Percentiles rank a stretch among this genome's conserved stretches.
Conservation (phyloP, 768 basidiomycete genomes). For the Mycena vitilis region DNA sequence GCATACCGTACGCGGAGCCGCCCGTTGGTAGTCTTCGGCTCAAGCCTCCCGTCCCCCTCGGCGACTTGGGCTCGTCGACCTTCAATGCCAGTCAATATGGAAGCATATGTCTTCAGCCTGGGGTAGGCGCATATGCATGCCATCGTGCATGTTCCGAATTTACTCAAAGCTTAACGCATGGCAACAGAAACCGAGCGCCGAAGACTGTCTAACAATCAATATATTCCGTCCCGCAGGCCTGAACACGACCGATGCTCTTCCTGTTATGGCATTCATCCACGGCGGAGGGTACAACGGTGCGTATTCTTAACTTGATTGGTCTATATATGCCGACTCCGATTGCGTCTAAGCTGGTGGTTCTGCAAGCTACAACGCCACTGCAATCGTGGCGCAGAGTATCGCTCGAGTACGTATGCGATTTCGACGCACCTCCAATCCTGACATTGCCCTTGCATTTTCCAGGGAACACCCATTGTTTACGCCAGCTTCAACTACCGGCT, state of each 20-base stretch:
- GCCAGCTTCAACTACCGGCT: conserved; percentile 60
- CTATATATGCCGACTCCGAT: background rate
- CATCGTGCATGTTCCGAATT: too few species aligned
- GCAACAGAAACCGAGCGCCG: conserved; percentile 41
- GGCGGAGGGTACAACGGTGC: conserved; percentile 36
- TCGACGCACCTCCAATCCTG: background rate
- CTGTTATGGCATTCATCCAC: conserved; percentile 35
- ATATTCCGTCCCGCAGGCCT: conserved; percentile 54
- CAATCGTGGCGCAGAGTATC: conserved; percentile 42
- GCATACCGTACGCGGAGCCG: conserved; percentile 45
- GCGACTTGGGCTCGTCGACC: conserved; percentile 32
- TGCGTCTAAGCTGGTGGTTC: conserved; percentile 24
- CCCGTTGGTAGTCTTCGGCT: conserved; percentile 45
- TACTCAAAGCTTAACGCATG: background rate
- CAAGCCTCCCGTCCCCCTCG: conserved; percentile 41
- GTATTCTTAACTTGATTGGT: background rate
- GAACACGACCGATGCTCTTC: conserved; percentile 18
- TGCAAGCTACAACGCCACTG: conserved; percentile 46
- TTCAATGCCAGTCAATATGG: conserved; percentile 47
- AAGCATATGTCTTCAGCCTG: conserved; percentile 42
- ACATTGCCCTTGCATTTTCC: background rate
- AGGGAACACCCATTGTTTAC: conserved; percentile 55
- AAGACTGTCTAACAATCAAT: conserved; percentile 64
- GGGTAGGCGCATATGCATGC: conserved; percentile 20
- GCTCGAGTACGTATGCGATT: conserved; percentile 31